Base-by-base conservation (phyloP, 2,329 filamentous ascomycete species). In the Xylaria digitata region DNA sequence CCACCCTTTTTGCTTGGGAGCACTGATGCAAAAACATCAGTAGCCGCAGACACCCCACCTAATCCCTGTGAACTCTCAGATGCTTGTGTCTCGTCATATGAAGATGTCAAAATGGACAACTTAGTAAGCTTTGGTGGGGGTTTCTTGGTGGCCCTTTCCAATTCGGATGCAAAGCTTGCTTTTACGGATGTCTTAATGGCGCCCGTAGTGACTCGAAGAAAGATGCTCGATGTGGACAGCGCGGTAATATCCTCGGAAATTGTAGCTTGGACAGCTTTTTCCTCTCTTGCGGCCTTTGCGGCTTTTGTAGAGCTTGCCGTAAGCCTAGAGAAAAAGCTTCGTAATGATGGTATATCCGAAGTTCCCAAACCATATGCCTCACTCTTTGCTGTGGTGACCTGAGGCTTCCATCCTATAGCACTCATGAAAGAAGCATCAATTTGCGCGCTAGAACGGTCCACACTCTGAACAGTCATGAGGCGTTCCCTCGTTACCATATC, bases 101-200 rank as follows among this genome's bases (percentile, higher is more conserved):
- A 96, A 19, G 95, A 94, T 0, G 94, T 97, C 55, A 99, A 81
- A 40, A 98, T 92, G 6, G 95, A 91, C 30, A 99, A 87, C 58
- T 89, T 92, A 0, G 96, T 96, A 11, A 86, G 87, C 77, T 93
- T 97, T 0, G 96, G 96, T 0, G 96, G 96, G 2, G 94, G 93
- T 76, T 99, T 99, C 81, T 98, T 97, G 0, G 96, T 99, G 17
- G 96, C 96, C 68, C 96, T 89, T 80, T 98, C 94, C 11, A 99
- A 86, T 77, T 99, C 96, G 1, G 90, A 86, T 2, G 93, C 89
- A 73, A 98, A 93, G 45, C 85, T 87, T 34, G 86, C 81, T 21
- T 87, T 84, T 0, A 97, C 89, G 53, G 87, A 92, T 0, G 94
- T 97, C 72, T 89, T 87, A 37, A 98, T 89, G 52, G 88, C 87